These are phyloP conservation scores for Hibiscus tridactylites DNA, from an alignment of 345 rosid genomes.

Conservation along the genomic window DNA sequence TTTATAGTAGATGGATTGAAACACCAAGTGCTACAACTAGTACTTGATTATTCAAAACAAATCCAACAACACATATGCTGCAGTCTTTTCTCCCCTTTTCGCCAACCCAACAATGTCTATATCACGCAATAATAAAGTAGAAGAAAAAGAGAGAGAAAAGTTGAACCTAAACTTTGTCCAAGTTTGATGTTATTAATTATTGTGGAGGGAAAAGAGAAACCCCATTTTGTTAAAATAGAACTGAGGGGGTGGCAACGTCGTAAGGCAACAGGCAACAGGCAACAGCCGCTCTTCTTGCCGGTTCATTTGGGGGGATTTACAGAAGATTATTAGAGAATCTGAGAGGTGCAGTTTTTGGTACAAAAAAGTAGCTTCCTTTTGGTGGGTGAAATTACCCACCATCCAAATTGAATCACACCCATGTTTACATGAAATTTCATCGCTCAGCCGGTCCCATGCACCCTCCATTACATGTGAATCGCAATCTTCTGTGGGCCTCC, in stretches of 20 bases:
- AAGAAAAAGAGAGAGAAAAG: neutral
- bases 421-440: constrained; percentile 4
- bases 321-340: neutral
- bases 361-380: neutral
- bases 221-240: neutral
- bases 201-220: neutral
- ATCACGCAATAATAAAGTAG: neutral
- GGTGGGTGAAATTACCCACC: constrained; percentile 6
- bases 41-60: neutral
- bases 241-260: no score
- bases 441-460: constrained; percentile 12
- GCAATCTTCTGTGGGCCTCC: no score
- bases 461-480: neutral
- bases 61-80: neutral
- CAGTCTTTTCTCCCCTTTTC: neutral
- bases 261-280: constrained; percentile 1
- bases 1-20: neutral
- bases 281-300: constrained; percentile 5
- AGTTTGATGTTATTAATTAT: neutral
- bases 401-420: constrained; percentile 14
- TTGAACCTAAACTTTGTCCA: neutral
- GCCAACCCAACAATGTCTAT: neutral
- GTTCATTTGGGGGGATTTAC: neutral
- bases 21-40: neutral
- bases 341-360: neutral